Base-by-base conservation (phyloP, 169 alveolate species). In the Cryptosporidium parvum region DNA sequence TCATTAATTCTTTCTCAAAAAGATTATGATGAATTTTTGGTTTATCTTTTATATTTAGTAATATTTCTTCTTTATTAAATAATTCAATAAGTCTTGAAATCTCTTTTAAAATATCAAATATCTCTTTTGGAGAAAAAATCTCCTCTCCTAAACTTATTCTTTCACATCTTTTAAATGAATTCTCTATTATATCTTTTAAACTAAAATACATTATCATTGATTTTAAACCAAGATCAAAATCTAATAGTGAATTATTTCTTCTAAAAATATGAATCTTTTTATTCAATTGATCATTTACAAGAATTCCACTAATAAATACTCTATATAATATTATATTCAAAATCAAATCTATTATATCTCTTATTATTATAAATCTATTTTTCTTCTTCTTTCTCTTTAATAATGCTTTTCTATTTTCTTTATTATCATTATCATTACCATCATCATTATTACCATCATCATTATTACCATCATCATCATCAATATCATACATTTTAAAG, bases 1-100 rank as follows among this genome's bases (percentile, higher is more conserved):
- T 21, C 86, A 73, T 73, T 9, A 16, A n/a, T 12, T 73, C 86
- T 9, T 69, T 73, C 21, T 73, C 86, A 29, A 53, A 59, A 18
- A 73, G 35, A 42, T 21, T 33, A 42, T 73, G 86, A 12, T 59
- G 33, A 9, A 69, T 69, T 23, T 42, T 45, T 3, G 84, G 42
- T n/a, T 10, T 69, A 10, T 23, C n/a, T 14, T 69, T 14, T 10
- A 42, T 42, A 0, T 23, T n/a, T 12, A 10, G 7, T 3, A 12
- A 65, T n/a, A 65, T 33, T 7, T 31, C 44, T 2, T 65, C 72
- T 1, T 6, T 65, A 3, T 56, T 56, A 16, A 56, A 26, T 14
- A 56, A 56, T 4, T 56, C 51, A 9, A 16, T 1, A 33, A 65
- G 72, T 18, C 1, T 33, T 14, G 72, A 31, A n/a, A 65, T 26